Base-by-base conservation (phyloP, 1,139 yeast genomes). In the Yamadazyma sp. region DNA sequence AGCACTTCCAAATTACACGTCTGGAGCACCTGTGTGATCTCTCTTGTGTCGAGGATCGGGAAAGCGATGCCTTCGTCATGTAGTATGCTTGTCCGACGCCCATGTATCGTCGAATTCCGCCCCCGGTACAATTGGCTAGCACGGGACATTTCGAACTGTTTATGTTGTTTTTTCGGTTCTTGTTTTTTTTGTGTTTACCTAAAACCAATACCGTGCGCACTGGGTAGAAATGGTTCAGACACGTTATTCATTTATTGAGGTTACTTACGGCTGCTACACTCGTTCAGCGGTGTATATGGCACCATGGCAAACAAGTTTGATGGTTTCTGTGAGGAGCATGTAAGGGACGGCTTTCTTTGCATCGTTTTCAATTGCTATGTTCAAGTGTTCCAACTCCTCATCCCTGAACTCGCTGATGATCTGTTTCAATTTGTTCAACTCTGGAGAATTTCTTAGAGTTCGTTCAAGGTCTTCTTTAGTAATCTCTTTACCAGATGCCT, bases 251-350 rank as follows among this genome's bases (percentile, higher is more conserved):
- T 20, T 20, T 8, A 8, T 20, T 20, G 22, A 20, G 22, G 22
- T 8, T 20, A 20, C 8, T 20, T 20, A 6, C 5, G 8, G 8
- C 8, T 20, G 5, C 43, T 50, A 88, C 4, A 87, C 64, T 47
- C 95, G 73, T 61, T 91, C 97, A 11, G 98, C 98, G 2, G 91
- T 73, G 84, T 86, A 84, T 39, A 92, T 88, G n/a, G 98, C 97
- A 10, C 79, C 84, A 53, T 76, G 77, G 56, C 97, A 91, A 3
- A 91, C 81, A 40, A 75, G 61, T 60, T 89, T 92, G 50, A 94
- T 89, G 8, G 83, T 81, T 58, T 91, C 98, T 0, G 98, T 92
- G 40, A 92, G 70, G 30, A 91, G 59, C 69, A 84, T 75, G 62
- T 94, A 92, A 1, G 98, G 98, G 36, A 87, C 87, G 2, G 99